phyloP scores from a whole-genome alignment of 306 rosid species.

The Nissolia schottii region DNA sequence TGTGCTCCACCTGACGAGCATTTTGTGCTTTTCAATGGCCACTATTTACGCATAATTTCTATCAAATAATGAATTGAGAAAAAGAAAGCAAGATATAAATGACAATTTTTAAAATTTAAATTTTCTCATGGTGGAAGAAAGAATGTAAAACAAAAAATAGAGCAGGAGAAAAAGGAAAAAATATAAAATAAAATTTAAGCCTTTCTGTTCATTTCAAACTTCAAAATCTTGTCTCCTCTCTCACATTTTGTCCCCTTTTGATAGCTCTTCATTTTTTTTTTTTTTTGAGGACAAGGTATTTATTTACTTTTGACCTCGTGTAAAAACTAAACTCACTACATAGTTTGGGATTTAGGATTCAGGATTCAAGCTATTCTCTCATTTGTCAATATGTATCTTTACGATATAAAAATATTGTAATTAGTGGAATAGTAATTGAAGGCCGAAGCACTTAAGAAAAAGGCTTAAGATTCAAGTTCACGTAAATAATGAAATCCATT shows the following conservation, averaged over 20 bases:
- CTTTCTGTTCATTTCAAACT: neutral
- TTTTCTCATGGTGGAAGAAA: neutral
- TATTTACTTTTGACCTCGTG: no score
- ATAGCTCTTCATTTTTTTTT: no score
- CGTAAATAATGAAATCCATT: neutral
- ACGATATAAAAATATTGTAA: neutral
- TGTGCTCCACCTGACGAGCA: no score
- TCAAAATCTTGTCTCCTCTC: neutral
- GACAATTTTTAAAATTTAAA: no score
- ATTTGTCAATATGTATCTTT: neutral
- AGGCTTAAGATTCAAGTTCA: neutral
- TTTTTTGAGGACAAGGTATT: no score
- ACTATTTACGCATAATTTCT: no score
- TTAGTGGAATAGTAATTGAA: neutral
- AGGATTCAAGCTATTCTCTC: neutral
- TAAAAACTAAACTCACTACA: no score
- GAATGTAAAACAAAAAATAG: no score
- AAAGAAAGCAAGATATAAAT: neutral
- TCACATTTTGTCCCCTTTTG: neutral
- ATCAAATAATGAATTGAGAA: neutral
- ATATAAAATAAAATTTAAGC: neutral
- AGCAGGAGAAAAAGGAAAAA: neutral
- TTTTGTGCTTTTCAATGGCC: no score
- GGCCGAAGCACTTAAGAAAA: neutral
- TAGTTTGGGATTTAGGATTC: no score